These are phyloP conservation scores for Eucalyptus rudis DNA, from an alignment of 345 rosid genomes.

Conservation along the genomic window DNA sequence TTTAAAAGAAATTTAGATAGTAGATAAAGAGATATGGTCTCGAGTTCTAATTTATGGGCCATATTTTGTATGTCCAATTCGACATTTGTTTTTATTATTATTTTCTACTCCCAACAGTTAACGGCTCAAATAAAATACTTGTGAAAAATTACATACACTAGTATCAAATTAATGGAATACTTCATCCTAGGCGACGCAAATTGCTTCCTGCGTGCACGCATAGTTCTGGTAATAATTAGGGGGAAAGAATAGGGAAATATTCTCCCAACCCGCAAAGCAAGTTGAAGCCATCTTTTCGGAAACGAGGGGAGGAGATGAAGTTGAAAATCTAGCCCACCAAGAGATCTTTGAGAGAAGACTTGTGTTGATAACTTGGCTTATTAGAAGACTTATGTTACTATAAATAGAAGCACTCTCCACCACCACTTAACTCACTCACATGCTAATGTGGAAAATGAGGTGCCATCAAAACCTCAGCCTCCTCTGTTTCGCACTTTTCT, in stretches of 20 bases:
- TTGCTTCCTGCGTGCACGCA: neutral
- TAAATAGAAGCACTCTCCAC: no score
- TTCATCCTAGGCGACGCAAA: neutral
- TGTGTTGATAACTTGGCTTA: neutral
- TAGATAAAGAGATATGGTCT: neutral
- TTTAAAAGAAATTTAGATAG: no score
- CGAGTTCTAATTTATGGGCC: neutral
- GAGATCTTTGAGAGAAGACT: no score
- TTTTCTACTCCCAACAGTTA: neutral
- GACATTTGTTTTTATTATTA: no score
- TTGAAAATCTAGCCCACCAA: no score
- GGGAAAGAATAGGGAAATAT: neutral
- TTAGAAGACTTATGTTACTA: neutral
- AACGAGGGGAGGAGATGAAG: neutral
- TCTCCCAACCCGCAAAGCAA: neutral
- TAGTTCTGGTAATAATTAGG: no score
- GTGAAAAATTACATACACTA: neutral
- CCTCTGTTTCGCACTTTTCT: no score
- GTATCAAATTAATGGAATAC: neutral
- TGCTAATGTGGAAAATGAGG: no score
- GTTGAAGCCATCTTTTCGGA: neutral
- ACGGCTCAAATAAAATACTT: neutral
- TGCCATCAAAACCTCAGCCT: no score
- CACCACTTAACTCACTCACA: no score
- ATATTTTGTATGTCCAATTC: neutral